A percentile compares a stretch with the other conserved stretches of the same genome.
These are phyloP conservation scores for Haplosporangium sp. DNA, from an alignment of 371 early-diverging fungal genomes.

Conservation along the genomic window DNA sequence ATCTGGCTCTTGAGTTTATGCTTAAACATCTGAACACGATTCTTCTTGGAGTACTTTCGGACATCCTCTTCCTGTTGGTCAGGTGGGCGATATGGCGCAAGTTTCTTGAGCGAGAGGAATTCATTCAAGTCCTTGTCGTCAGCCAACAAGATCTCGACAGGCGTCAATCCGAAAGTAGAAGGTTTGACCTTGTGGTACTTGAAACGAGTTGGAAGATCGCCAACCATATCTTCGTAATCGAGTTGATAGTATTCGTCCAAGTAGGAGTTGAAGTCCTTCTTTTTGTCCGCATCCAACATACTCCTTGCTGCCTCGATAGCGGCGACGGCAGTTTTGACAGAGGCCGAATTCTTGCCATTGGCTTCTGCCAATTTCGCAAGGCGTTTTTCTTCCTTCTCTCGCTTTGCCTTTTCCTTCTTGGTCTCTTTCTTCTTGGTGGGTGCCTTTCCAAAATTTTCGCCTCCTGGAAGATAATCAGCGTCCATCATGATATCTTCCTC, in stretches of 20 bases:
- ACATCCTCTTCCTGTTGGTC: constrained; percentile 65
- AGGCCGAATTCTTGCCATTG: constrained; percentile 22
- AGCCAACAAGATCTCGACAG: constrained; percentile 89
- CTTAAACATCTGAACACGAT: constrained; percentile 67
- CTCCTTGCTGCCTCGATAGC: constrained; percentile 37
- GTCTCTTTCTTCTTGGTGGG: constrained; percentile 52
- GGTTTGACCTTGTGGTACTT: constrained; percentile 87
- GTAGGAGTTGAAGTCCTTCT: constrained; percentile 66
- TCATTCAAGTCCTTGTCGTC: constrained; percentile 92
- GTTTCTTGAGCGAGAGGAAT: constrained; percentile 83
- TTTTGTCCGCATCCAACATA: constrained; percentile 56
- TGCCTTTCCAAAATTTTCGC: constrained; percentile 61
- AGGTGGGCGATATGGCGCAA: constrained; percentile 79
- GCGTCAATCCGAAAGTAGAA: constrained; percentile 79
- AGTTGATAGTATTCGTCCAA: constrained; percentile 92
- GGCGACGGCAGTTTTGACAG: constrained; percentile 27
- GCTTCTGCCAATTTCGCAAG: constrained; percentile 18
- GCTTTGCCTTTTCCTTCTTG: constrained; percentile 51
- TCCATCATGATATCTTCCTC: constrained; percentile 88
- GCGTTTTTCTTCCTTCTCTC: constrained; percentile 55
- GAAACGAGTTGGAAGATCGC: constrained; percentile 89
- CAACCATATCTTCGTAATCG: constrained; percentile 94
- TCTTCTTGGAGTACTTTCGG: constrained; percentile 67
- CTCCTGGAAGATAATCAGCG: constrained; percentile 88
- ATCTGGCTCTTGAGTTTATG: constrained; percentile 59